Conservation (phyloP, 306 rosid genomes). For the Rubus parviflorus region DNA sequence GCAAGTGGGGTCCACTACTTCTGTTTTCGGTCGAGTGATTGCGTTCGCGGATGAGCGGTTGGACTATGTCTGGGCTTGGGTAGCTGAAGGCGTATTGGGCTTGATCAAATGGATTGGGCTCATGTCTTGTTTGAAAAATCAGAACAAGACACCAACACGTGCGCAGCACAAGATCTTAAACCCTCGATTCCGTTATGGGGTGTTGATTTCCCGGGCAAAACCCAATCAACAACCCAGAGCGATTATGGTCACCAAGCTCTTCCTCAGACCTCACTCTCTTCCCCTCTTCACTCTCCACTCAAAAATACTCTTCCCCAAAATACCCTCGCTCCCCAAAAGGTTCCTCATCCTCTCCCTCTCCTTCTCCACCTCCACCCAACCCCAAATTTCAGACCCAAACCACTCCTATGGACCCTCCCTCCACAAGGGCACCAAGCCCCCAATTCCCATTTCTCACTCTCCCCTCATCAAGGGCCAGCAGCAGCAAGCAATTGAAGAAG, state of each 20-base stretch:
- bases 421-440: slow-evolving; percentile 44
- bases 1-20: too few species aligned
- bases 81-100: too few species aligned
- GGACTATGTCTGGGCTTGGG: too few species aligned
- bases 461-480: too few species aligned
- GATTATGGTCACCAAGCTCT: slow-evolving; percentile 34
- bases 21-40: too few species aligned
- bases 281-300: slow-evolving; percentile 31
- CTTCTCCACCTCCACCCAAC: slow-evolving; percentile 19
- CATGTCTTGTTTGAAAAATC: too few species aligned
- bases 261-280: slow-evolving; percentile 34
- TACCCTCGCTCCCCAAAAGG: slow-evolving; percentile 16
- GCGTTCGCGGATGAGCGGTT: too few species aligned
- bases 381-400: slow-evolving; percentile 20
- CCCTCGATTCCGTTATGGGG: not conserved
- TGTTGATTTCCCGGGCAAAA: slow-evolving; percentile 1
- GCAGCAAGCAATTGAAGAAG: slow-evolving; percentile 12
- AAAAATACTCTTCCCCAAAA: slow-evolving; percentile 23
- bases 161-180: slow-evolving; percentile 8
- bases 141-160: not conserved
- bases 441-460: slow-evolving; percentile 12
- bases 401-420: slow-evolving; percentile 80
- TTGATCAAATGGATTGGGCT: too few species aligned
- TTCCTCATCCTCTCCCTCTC: slow-evolving; percentile 26
- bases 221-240: slow-evolving; percentile 1